These are phyloP conservation scores for Psophocarpus tetragonolobus DNA, from an alignment of 306 rosid genomes.

Conservation along the genomic window DNA sequence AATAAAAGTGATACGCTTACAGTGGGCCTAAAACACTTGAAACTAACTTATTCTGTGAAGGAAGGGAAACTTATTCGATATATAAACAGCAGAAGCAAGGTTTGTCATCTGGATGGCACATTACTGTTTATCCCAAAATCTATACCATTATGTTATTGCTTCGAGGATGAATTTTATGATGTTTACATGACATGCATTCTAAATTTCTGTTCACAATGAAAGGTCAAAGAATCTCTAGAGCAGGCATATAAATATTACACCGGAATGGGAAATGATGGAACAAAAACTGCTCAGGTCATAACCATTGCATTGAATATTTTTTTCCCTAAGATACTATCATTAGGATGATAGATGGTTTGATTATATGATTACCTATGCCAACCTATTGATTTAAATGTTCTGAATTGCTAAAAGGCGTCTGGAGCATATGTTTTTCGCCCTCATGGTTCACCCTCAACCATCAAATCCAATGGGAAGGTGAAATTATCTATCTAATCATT, in stretches of 20 bases:
- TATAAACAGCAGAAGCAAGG: slow-evolving; percentile 60
- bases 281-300: slow-evolving; percentile 45
- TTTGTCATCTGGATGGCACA: slow-evolving; percentile 32
- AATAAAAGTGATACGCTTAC: slow-evolving; percentile 42
- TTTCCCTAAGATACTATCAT: not conserved
- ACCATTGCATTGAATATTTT: not conserved
- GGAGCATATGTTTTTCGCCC: slow-evolving; percentile 68
- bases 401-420: slow-evolving; percentile 45
- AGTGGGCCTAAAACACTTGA: slow-evolving; percentile 74
- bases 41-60: slow-evolving; percentile 56
- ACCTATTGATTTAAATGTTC: slow-evolving; percentile 17
- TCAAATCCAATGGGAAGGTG: slow-evolving; percentile 41
- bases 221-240: slow-evolving; percentile 52
- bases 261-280: slow-evolving; percentile 44
- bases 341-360: not conserved
- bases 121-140: not conserved
- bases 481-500: not conserved
- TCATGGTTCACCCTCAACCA: slow-evolving; percentile 45
- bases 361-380: slow-evolving; percentile 11
- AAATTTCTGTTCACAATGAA: slow-evolving; percentile 32
- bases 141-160: slow-evolving; percentile 15
- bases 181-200: slow-evolving; percentile 17
- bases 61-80: slow-evolving; percentile 63
- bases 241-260: slow-evolving; percentile 46
- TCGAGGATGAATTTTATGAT: not conserved